A percentile compares a stretch with the other conserved stretches of the same genome.
phyloP scores from a whole-genome alignment of 495 filamentous ascomycete genomes.

The Aspergillus cristatus region DNA sequence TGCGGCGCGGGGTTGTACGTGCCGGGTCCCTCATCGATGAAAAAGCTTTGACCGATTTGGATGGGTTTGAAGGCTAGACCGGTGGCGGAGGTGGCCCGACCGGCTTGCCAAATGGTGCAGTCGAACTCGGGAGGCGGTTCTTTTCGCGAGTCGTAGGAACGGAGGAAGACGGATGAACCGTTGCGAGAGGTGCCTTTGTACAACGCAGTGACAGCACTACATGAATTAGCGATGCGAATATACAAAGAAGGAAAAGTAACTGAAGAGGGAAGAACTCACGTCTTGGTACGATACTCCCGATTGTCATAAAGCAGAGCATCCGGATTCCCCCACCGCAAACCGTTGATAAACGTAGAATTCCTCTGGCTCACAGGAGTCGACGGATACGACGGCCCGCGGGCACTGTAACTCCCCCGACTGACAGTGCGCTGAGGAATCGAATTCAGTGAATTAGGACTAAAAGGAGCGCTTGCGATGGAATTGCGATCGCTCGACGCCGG shows the following conservation, averaged over 20 bases:
- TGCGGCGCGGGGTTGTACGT: conserved; percentile 85
- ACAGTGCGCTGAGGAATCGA: conserved; percentile 35
- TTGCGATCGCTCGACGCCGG: conserved; percentile 18
- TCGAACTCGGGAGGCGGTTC: conserved; percentile 83
- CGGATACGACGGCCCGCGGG: conserved; percentile 20
- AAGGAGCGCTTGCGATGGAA: conserved; percentile 30
- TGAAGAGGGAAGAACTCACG: conserved; percentile 49
- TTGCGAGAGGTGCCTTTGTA: conserved; percentile 70
- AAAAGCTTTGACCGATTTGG: conserved; percentile 83
- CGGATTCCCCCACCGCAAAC: conserved; percentile 46
- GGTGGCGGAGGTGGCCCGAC: conserved; percentile 86
- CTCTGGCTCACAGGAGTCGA: conserved; percentile 20
- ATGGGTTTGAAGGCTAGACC: conserved; percentile 94
- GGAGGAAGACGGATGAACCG: conserved; percentile 59
- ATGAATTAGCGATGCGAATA: not conserved
- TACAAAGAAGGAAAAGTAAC: not conserved
- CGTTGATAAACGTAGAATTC: conserved; percentile 32
- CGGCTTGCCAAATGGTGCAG: conserved; percentile 93
- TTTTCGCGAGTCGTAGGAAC: conserved; percentile 89
- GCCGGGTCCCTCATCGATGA: conserved; percentile 86
- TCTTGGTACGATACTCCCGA: conserved; percentile 82
- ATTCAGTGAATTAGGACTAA: conserved; percentile 22
- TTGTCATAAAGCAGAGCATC: conserved; percentile 68
- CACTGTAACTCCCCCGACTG: conserved; percentile 38
- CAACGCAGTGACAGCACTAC: conserved; percentile 79